Evolutionary conservation across 768 basidiomycete species (phyloP).

Genomic region (Tylopilus vinaceipallidus): DNA sequence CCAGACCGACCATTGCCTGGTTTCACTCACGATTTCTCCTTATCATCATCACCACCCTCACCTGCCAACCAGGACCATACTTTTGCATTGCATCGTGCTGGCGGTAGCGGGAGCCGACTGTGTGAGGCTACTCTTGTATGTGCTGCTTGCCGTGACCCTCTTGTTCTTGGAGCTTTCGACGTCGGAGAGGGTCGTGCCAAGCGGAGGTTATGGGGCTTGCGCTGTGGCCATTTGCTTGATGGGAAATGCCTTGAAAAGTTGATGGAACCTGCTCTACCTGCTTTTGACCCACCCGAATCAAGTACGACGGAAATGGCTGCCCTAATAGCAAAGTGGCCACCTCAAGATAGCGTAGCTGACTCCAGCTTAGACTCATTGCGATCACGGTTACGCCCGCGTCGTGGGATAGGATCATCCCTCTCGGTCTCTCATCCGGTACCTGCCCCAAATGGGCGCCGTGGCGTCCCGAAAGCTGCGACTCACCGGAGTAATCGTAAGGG

Average conservation of each 20-base stretch:
- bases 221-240: constrained; percentile 78
- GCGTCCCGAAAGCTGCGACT: neutral
- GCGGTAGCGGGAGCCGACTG: constrained; percentile 25
- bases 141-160: constrained; percentile 62
- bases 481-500: constrained; percentile 28
- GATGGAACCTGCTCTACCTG: constrained; percentile 41
- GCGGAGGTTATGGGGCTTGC: constrained; percentile 63
- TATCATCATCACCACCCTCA: constrained; percentile 27
- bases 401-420: constrained; percentile 10
- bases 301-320: constrained; percentile 13
- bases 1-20: constrained; percentile 53
- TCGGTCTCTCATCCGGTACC: constrained; percentile 4
- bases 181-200: constrained; percentile 45
- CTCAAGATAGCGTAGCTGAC: constrained; percentile 31
- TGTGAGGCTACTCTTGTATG: constrained; percentile 56
- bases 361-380: constrained; percentile 43
- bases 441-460: constrained; percentile 9
- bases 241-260: constrained; percentile 68
- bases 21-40: constrained; percentile 66
- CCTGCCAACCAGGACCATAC: constrained; percentile 47
- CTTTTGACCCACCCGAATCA: constrained; percentile 8
- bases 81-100: constrained; percentile 17
- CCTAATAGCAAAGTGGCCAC: neutral
- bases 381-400: constrained; percentile 55
- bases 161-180: constrained; percentile 51